These are phyloP conservation scores for Torrubiellomyces zombiae DNA, from an alignment of 2,329 filamentous ascomycete genomes.

Conservation along the genomic window DNA sequence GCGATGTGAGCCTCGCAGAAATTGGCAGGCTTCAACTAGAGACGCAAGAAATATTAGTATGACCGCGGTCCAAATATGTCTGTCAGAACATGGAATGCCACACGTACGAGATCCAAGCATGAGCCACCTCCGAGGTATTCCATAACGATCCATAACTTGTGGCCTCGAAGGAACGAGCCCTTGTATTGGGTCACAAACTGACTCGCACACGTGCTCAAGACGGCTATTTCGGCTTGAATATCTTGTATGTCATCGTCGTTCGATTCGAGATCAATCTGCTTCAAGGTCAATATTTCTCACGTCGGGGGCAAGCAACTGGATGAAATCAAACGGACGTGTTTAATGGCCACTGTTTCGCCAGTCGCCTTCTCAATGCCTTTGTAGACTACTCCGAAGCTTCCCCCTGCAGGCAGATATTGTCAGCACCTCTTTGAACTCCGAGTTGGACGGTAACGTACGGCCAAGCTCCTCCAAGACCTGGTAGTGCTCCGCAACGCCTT, in stretches of 20 bases:
- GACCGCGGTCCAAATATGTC: not conserved
- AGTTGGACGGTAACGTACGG: slow-evolving; percentile 41
- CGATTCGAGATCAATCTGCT: slow-evolving; percentile 93
- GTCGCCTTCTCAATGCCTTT: slow-evolving; percentile 86
- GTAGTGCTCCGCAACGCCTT: slow-evolving; percentile 68
- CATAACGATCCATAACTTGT: slow-evolving; percentile 99
- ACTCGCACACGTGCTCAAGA: slow-evolving; percentile 87
- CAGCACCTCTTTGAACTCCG: not conserved
- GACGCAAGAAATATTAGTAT: too few species aligned
- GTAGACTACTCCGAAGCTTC: slow-evolving; percentile 93
- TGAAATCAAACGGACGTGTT: slow-evolving; percentile 54
- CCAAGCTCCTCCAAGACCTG: slow-evolving; percentile 93
- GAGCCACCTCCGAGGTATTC: slow-evolving; percentile 92
- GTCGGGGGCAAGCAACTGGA: not conserved
- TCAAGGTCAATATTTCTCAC: too few species aligned
- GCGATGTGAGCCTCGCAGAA: slow-evolving; percentile 86
- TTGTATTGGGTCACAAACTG: slow-evolving; percentile 93
- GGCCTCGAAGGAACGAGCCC: slow-evolving; percentile 84
- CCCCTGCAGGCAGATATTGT: slow-evolving; percentile 35
- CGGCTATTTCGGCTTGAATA: slow-evolving; percentile 92
- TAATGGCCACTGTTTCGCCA: slow-evolving; percentile 88
- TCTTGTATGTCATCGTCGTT: slow-evolving; percentile 97
- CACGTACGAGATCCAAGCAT: slow-evolving; percentile 70
- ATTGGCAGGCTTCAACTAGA: slow-evolving; percentile 70
- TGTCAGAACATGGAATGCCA: slow-evolving; percentile 3